Evolutionary conservation across 2,329 filamentous ascomycete species (phyloP).

Genomic region (Diaporthe citrichinensis): DNA sequence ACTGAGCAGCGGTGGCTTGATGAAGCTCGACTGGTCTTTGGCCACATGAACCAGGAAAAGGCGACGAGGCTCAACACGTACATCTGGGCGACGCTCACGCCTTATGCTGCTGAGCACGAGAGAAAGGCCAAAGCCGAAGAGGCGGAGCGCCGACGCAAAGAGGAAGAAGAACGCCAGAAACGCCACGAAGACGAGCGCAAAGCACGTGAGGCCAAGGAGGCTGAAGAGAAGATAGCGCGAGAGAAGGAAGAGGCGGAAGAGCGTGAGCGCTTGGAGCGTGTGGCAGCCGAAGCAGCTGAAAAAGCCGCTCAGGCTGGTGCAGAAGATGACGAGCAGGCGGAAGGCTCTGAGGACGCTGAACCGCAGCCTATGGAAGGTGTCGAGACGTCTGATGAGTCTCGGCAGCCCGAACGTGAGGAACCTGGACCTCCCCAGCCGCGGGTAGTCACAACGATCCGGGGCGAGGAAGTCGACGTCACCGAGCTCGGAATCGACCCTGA

Average conservation of each 20-base stretch:
- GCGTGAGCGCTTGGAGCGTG: conserved; percentile 71
- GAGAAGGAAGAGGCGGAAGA: conserved; percentile 82
- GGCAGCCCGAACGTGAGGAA: conserved; percentile 52
- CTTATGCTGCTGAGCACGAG: conserved; percentile 86
- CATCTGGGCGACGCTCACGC: conserved; percentile 81
- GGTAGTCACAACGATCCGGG: conserved; percentile 86
- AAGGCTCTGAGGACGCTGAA: conserved; percentile 57
- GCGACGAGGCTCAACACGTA: conserved; percentile 76
- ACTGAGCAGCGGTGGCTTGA: conserved; percentile 89
- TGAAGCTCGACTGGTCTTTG: conserved; percentile 90
- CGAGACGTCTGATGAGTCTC: conserved; percentile 62
- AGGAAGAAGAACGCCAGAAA: conserved; percentile 72
- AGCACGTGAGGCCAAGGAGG: conserved; percentile 79
- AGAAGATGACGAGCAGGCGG: conserved; percentile 52
- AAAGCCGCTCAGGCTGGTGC: conserved; percentile 63
- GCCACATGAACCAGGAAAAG: conserved; percentile 76
- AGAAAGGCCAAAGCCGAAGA: conserved; percentile 76
- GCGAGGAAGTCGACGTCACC: conserved; percentile 92
- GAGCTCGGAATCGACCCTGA: conserved; percentile 94
- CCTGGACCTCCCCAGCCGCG: conserved; percentile 69
- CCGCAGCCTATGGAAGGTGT: conserved; percentile 73
- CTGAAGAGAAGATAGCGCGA: conserved; percentile 74
- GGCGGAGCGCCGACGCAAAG: conserved; percentile 65
- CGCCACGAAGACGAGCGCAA: conserved; percentile 76
- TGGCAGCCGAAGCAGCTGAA: conserved; percentile 71